Percentiles rank a stretch among this genome's conserved stretches.
These are phyloP conservation scores for Colletotrichum sp. DNA, from an alignment of 2,329 filamentous ascomycete genomes.

Conservation along the genomic window DNA sequence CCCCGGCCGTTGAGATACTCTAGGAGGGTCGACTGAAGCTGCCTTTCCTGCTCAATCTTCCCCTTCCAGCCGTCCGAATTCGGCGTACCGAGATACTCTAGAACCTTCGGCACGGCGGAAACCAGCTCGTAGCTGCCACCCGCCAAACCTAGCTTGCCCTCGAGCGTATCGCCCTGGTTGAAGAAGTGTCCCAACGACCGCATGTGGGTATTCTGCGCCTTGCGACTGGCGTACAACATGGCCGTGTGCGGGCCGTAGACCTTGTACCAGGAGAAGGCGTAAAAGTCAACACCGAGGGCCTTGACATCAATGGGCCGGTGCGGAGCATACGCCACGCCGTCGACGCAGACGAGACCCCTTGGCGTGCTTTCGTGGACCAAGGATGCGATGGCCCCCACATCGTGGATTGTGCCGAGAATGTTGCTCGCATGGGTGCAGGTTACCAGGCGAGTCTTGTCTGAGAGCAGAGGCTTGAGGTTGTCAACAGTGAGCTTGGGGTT, in stretches of 20 bases:
- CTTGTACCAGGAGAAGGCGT: conserved; percentile 84
- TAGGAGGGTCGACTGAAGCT: conserved; percentile 63
- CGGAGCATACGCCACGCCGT: conserved; percentile 79
- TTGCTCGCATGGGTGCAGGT: conserved; percentile 78
- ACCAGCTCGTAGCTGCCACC: conserved; percentile 75
- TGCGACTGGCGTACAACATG: conserved; percentile 68
- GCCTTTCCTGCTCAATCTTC: conserved; percentile 64
- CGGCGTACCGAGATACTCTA: conserved; percentile 61
- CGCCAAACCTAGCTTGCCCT: conserved; percentile 72
- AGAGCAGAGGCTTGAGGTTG: conserved; percentile 64
- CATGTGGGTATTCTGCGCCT: conserved; percentile 58
- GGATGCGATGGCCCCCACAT: conserved; percentile 60
- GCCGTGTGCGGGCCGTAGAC: conserved; percentile 80
- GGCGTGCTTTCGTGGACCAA: conserved; percentile 54
- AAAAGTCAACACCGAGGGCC: conserved; percentile 74
- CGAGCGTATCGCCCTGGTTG: conserved; percentile 63
- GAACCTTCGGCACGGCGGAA: conserved; percentile 64
- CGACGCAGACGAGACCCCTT: conserved; percentile 70
- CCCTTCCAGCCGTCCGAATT: conserved; percentile 48
- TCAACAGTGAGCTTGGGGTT: conserved; percentile 65
- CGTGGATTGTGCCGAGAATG: conserved; percentile 74
- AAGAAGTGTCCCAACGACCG: conserved; percentile 70
- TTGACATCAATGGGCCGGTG: conserved; percentile 74
- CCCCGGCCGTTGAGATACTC: conserved; percentile 58
- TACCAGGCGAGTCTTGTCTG: conserved; percentile 70